Evolutionary conservation across 2,329 filamentous ascomycete genomes (phyloP), one percentile per base, ranked within the genome.

Genomic region (Fusarium virguliforme): DNA sequence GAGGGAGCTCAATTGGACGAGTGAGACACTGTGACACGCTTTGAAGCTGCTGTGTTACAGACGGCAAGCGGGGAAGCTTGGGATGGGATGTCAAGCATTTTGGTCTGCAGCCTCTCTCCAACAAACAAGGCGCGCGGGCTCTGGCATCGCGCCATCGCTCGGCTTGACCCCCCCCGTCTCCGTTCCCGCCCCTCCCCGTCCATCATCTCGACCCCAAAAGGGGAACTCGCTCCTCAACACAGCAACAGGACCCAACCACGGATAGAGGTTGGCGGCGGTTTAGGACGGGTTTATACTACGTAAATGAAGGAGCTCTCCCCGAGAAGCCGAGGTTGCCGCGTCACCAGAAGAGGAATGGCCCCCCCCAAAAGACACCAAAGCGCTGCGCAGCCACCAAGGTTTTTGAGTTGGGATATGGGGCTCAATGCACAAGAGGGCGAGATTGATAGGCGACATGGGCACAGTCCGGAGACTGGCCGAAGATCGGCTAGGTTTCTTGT

Each of bases 271-370:
- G 68, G 43, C 34, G 32, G 56, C 68, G 68, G 68, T 65, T 68
- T 59, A 41, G 51, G 53, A 59, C 68, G 68, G 68, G 59, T 62
- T 63, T 59, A 48, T 53, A 24, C 38, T 18, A 18, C 18, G 18
- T 18, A 18, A 18, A 18, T 32, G 54, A 41, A 26, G 54, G 7
- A 60, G 24, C 40, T 12, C 18, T 60, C 53, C 50, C 67, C 50
- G 68, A 68, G 35, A 62, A 57, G 72, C 71, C 72, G 68, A 74
- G 62, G 62, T 59, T 68, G 55, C 63, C 41, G 57, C 54, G 43
- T 48, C 28, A 24, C 43, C n/a, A n/a, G 24, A 48, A 48, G 6
- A 6, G 43, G 43, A 8, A n/a, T 48, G 26, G 24, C 15, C n/a
- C 5, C 18, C 18, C 18, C 18, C 18, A 18, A 41, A n/a, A 41